Conservation (phyloP, 352 stramenopile genomes). For the Proteromonas lacertae region DNA sequence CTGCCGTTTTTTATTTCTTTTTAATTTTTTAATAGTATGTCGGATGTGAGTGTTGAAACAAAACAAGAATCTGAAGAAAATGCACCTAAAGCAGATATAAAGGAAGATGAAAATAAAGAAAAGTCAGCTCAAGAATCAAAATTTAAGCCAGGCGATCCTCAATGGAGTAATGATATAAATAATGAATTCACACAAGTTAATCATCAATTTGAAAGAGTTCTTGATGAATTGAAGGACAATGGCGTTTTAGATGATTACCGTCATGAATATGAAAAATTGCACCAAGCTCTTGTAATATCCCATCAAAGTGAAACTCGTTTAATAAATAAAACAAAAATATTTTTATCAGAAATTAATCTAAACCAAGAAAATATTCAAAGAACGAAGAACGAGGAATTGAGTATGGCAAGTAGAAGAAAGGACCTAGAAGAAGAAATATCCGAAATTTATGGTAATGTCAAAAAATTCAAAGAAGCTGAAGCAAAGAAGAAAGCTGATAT, state of each 20-base stretch:
- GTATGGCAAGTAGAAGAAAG: slow-evolving; percentile 1
- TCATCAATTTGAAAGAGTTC: no score
- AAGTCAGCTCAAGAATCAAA: no score
- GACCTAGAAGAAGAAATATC: slow-evolving; percentile 3
- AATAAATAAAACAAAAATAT: not conserved
- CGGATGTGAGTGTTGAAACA: no score
- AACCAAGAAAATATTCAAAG: not conserved
- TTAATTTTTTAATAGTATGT: no score
- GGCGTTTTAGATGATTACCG: not conserved
- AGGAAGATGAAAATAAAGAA: no score
- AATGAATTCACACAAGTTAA: no score
- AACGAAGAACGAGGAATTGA: slow-evolving; percentile 3
- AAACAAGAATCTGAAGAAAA: no score
- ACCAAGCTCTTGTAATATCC: not conserved
- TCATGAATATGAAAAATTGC: not conserved
- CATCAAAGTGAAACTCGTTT: not conserved
- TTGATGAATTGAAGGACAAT: no score
- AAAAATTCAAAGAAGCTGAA: slow-evolving; percentile 1
- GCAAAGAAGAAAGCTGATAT: not conserved
- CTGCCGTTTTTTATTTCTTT: no score
- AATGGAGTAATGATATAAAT: no score
- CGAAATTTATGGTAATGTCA: not conserved
- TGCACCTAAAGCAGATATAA: no score
- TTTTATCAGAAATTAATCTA: not conserved
- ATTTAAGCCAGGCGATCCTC: no score